phyloP scores from a whole-genome alignment of 805 yeast species.

The Spathaspora boniae region DNA sequence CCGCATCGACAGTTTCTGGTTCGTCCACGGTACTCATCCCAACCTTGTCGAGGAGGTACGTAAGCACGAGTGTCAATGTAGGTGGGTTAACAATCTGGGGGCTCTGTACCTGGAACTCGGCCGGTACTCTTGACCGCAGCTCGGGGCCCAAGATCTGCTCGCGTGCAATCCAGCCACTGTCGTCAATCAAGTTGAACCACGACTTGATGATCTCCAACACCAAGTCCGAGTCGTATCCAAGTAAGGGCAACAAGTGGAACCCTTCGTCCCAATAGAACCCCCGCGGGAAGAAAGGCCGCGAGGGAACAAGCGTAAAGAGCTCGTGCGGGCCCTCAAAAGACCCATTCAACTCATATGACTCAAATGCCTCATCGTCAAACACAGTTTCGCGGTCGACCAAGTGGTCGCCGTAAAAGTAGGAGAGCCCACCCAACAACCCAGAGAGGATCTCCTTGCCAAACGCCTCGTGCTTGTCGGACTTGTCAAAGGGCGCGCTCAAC shows the following conservation, averaged over 20 bases:
- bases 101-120: constrained; percentile 77
- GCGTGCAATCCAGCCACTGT: constrained; percentile 94
- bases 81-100: constrained; percentile 95
- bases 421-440: constrained; percentile 84
- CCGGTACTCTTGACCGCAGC: constrained; percentile 83
- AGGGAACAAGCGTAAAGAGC: constrained; percentile 81
- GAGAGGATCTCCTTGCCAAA: constrained; percentile 82
- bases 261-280: constrained; percentile 99
- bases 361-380: constrained; percentile 68
- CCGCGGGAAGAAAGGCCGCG: constrained; percentile 91
- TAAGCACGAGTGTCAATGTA: constrained; percentile 74
- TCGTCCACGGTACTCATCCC: constrained; percentile 17
- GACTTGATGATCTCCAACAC: constrained; percentile 76
- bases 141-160: constrained; percentile 93
- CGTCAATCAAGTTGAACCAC: constrained; percentile 85
- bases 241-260: constrained; percentile 79
- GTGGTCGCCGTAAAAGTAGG: constrained; percentile 82
- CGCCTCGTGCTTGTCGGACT: constrained; percentile 30
- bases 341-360: constrained; percentile 49
- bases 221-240: constrained; percentile 80
- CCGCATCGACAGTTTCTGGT: constrained; percentile 21
- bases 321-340: constrained; percentile 72
- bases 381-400: constrained; percentile 71
- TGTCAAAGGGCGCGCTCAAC: constrained; percentile 52
- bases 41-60: constrained; percentile 45